Evolutionary conservation across 345 rosid genomes (phyloP).

Genomic region (Leavenworthia alabamica): DNA sequence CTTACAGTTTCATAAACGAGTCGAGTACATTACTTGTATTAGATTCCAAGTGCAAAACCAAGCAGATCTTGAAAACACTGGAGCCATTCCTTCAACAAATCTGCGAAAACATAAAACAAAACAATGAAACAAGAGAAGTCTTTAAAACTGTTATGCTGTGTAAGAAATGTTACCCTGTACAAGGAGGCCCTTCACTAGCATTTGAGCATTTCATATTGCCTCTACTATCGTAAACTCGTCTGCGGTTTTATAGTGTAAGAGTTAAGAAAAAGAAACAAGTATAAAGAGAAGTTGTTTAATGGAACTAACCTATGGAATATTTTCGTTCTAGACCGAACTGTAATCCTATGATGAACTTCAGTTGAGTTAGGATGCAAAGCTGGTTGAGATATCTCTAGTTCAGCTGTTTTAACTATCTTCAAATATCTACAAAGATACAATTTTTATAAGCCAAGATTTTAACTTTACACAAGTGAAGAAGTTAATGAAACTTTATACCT

Average conservation of each 20-base stretch:
- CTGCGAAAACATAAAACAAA: conserved; percentile 28
- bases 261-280: background rate
- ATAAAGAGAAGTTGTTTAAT: background rate
- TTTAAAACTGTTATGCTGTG: background rate
- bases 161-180: conserved; percentile 70
- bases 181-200: conserved; percentile 90
- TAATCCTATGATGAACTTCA: conserved; percentile 88
- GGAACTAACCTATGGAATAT: conserved; percentile 56
- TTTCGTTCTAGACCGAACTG: conserved; percentile 77
- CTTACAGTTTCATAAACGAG: background rate
- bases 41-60: conserved; percentile 99
- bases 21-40: conserved; percentile 58
- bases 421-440: conserved; percentile 51
- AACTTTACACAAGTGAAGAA: background rate
- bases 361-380: conserved; percentile 93
- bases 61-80: conserved; percentile 94
- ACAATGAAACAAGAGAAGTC: background rate
- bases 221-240: conserved; percentile 77
- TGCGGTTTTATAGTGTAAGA: conserved; percentile 32
- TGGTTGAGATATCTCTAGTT: conserved; percentile 96
- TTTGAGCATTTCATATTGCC: conserved; percentile 83
- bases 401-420: conserved; percentile 59
- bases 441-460: conserved; percentile 8
- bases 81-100: conserved; percentile 99
- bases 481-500: conserved; percentile 34